These are phyloP conservation scores for Mollisiaceae sp. DNA, from an alignment of 2,329 filamentous ascomycete genomes.

Conservation along the genomic window DNA sequence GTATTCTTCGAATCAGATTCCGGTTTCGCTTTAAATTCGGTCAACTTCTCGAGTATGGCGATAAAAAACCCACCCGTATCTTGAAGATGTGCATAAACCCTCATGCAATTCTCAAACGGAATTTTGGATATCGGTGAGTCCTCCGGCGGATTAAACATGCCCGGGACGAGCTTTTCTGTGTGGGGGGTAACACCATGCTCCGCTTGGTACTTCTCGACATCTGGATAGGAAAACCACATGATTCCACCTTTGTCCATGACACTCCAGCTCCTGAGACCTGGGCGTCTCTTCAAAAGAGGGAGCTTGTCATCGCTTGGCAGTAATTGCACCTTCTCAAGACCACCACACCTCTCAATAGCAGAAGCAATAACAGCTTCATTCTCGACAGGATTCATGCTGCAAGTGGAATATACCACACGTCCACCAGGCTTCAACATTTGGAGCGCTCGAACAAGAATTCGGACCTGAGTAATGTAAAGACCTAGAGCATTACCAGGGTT, in stretches of 20 bases:
- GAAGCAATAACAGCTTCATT: conserved; percentile 91
- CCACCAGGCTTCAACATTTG: conserved; percentile 97
- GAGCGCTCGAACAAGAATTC: conserved; percentile 88
- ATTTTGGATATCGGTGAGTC: conserved; percentile 62
- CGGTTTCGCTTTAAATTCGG: conserved; percentile 79
- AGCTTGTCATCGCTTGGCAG: conserved; percentile 82
- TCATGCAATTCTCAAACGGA: conserved; percentile 87
- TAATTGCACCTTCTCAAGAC: conserved; percentile 78
- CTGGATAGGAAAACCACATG: conserved; percentile 81
- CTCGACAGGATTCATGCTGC: conserved; percentile 98
- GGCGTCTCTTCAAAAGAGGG: conserved; percentile 74
- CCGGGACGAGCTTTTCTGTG: conserved; percentile 74
- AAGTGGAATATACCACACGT: conserved; percentile 95
- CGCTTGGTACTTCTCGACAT: conserved; percentile 73
- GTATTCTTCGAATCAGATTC: conserved; percentile 63
- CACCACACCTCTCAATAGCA: conserved; percentile 90
- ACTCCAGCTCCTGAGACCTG: conserved; percentile 83
- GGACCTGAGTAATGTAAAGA: conserved; percentile 82
- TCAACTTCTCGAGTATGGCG: conserved; percentile 88
- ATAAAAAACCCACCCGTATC: conserved; percentile 99
- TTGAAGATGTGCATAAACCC: conserved; percentile 93
- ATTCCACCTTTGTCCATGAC: conserved; percentile 86
- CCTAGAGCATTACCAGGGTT: conserved; percentile 85
- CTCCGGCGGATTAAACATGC: conserved; percentile 79
- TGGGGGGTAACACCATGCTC: conserved; percentile 60